Conservation (phyloP, 257 asterid genomes). For the Fraxinus anomala region DNA sequence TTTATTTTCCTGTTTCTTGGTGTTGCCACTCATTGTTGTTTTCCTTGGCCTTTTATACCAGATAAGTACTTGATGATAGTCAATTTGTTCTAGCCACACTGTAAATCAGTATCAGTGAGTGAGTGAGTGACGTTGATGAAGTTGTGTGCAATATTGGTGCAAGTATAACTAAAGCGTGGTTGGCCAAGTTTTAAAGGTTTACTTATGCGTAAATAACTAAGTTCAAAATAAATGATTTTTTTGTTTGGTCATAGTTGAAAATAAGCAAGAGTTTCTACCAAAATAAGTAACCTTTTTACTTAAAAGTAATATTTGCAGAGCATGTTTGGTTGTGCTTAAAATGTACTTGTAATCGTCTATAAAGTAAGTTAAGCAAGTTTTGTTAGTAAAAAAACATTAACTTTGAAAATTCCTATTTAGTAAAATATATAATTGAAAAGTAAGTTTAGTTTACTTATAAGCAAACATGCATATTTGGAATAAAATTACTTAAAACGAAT, state of each 20-base stretch:
- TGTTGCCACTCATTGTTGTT: neutral
- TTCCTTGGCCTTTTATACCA: neutral
- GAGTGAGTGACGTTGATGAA: too few relatives aligned
- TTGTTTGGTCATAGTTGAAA: neutral
- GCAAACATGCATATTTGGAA: too few relatives aligned
- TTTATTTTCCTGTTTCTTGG: neutral
- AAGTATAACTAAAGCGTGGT: neutral
- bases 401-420: neutral
- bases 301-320: neutral
- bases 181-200: neutral
- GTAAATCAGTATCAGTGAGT: neutral
- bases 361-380: neutral
- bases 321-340: neutral
- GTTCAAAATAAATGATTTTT: neutral
- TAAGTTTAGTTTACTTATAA: neutral
- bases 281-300: neutral
- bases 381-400: neutral
- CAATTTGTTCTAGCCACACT: neutral
- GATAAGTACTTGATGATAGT: neutral
- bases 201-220: neutral
- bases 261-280: neutral
- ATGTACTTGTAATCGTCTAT: neutral
- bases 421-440: too few relatives aligned
- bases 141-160: neutral
- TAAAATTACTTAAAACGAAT: too few relatives aligned